phyloP scores from a whole-genome alignment of 2,329 filamentous ascomycete species.

The Colletotrichum higginsianum region DNA sequence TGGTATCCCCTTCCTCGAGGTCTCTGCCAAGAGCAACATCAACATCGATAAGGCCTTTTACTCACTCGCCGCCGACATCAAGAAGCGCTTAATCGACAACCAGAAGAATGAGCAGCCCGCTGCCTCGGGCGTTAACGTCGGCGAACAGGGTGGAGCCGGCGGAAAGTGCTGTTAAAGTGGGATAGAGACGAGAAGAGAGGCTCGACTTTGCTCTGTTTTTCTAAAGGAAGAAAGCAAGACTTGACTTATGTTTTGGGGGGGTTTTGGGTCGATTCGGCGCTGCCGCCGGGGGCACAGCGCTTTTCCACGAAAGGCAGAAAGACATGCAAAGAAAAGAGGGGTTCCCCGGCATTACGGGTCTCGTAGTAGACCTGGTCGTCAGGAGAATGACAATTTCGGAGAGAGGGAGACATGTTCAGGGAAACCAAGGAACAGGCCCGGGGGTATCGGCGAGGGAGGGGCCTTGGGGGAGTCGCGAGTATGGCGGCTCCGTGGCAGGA shows the following conservation, averaged over 20 bases:
- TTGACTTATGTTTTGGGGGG: constrained; percentile 21
- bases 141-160: constrained; percentile 70
- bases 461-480: not conserved
- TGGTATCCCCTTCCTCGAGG: constrained; percentile 97
- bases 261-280: constrained; percentile 30
- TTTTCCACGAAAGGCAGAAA: not conserved
- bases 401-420: constrained; percentile 15
- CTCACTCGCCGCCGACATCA: constrained; percentile 94
- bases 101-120: constrained; percentile 79
- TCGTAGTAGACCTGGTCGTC: constrained; percentile 7
- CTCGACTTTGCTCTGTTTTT: constrained; percentile 16
- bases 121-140: constrained; percentile 77
- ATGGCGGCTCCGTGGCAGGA: constrained; percentile 3
- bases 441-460: constrained; percentile 1
- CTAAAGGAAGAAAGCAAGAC: constrained; percentile 24
- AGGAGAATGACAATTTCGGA: constrained; percentile 10
- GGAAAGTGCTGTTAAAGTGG: constrained; percentile 82
- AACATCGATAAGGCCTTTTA: constrained; percentile 99
- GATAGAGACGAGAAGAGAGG: not conserved
- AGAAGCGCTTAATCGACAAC: constrained; percentile 97
- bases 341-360: constrained; percentile 17
- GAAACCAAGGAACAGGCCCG: constrained; percentile 6
- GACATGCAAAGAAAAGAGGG: constrained; percentile 6
- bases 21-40: constrained; percentile 99
- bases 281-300: constrained; percentile 22